Conservation (phyloP, 2,329 filamentous ascomycete genomes). For the Epichloe coenophiala region DNA sequence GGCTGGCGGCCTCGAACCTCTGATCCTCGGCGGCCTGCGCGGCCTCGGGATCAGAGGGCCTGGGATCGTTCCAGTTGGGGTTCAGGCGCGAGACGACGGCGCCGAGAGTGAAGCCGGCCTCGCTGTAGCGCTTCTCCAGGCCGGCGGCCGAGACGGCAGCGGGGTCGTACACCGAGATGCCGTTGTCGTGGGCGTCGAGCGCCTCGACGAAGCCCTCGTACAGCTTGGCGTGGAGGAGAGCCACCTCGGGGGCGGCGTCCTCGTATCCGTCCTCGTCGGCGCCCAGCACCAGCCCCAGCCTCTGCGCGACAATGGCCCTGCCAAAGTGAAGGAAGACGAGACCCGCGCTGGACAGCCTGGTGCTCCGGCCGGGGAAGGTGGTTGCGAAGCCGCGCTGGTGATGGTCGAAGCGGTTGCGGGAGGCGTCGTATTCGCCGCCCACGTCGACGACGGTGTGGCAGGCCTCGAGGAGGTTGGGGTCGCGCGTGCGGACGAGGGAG, state of each 20-base stretch:
- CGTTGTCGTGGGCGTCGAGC: conserved; percentile 95
- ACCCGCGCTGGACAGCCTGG: conserved; percentile 87
- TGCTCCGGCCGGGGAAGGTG: conserved; percentile 69
- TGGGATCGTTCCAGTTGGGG: conserved; percentile 61
- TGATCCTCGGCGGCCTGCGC: conserved; percentile 67
- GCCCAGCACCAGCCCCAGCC: conserved; percentile 11
- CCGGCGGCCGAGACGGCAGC: conserved; percentile 54
- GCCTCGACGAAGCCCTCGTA: conserved; percentile 93
- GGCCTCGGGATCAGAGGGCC: conserved; percentile 32
- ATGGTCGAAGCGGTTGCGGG: conserved; percentile 76
- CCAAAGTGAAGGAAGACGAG: conserved; percentile 96
- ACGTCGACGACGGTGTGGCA: conserved; percentile 97
- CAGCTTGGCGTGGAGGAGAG: conserved; percentile 71
- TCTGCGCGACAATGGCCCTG: conserved; percentile 59
- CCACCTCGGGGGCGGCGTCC: conserved; percentile 40
- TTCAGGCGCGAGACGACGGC: conserved; percentile 74
- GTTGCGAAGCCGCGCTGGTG: conserved; percentile 86
- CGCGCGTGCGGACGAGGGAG: conserved; percentile 72
- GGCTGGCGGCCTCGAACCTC: conserved; percentile 64
- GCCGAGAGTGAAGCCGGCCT: conserved; percentile 72
- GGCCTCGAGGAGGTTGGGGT: conserved; percentile 59
- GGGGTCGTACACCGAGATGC: conserved; percentile 70
- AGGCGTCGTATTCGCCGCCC: conserved; percentile 81
- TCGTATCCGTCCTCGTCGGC: conserved; percentile 32
- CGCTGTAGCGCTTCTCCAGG: conserved; percentile 68